Evolutionary conservation across 352 stramenopile genomes (phyloP).

Genomic region (Elongisporangium undulatum): DNA sequence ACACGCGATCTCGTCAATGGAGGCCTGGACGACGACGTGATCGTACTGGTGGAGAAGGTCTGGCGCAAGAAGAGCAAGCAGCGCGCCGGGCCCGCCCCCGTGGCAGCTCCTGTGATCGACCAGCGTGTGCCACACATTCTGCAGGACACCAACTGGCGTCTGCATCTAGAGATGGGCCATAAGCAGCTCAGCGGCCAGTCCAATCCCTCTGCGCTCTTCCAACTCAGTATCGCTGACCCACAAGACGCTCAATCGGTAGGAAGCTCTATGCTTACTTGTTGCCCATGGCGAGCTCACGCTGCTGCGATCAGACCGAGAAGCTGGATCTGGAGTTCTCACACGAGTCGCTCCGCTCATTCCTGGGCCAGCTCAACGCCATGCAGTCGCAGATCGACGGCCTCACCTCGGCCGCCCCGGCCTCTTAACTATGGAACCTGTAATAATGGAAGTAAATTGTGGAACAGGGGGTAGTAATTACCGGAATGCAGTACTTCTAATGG

Average conservation of each 20-base stretch:
- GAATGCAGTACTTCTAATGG: too few species aligned
- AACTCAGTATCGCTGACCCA: constrained; percentile 27
- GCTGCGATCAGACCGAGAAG: constrained; percentile 24
- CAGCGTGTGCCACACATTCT: constrained; percentile 12
- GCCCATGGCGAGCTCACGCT: not conserved
- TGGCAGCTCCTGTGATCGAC: not conserved
- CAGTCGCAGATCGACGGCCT: constrained; percentile 39
- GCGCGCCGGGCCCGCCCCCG: too few species aligned
- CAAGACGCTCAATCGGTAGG: not conserved
- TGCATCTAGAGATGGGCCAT: constrained; percentile 54
- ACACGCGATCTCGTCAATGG: constrained; percentile 15
- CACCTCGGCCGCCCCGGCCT: not conserved
- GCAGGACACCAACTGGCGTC: constrained; percentile 36
- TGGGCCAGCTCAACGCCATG: constrained; percentile 59
- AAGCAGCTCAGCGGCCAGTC: constrained; percentile 30
- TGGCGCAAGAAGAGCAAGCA: constrained; percentile 55
- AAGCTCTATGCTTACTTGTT: not conserved
- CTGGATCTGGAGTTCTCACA: constrained; percentile 61
- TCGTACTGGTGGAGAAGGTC: constrained; percentile 32
- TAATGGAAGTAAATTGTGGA: too few species aligned
- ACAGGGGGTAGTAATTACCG: too few species aligned
- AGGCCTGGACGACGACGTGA: constrained; percentile 21
- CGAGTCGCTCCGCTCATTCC: constrained; percentile 40
- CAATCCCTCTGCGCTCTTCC: constrained; percentile 47
- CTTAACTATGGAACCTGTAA: too few species aligned